phyloP scores from a whole-genome alignment of 2,329 filamentous ascomycete genomes.

The Apiospora kogelbergensis region DNA sequence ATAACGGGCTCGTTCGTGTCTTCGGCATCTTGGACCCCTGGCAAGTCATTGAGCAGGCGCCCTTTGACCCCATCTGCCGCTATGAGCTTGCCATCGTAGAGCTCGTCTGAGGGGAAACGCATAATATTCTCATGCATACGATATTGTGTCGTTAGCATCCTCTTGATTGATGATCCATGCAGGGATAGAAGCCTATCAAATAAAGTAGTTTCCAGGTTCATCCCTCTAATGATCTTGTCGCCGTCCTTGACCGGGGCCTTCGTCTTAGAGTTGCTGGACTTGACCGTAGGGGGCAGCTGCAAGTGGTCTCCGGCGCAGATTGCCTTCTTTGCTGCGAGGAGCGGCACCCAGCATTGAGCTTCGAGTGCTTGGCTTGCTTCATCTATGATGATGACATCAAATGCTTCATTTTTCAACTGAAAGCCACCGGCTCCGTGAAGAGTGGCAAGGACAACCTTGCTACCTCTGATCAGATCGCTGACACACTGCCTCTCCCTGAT shows the following conservation, averaged over 20 bases:
- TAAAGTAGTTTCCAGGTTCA: constrained; percentile 81
- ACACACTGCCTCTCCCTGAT: constrained; percentile 83
- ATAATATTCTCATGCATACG: constrained; percentile 97
- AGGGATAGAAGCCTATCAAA: constrained; percentile 85
- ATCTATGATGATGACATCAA: constrained; percentile 94
- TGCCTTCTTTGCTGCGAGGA: constrained; percentile 78
- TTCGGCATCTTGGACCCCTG: constrained; percentile 72
- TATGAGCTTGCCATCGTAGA: constrained; percentile 80
- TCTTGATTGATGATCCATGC: constrained; percentile 81
- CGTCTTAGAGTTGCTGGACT: constrained; percentile 63
- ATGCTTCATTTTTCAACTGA: constrained; percentile 75
- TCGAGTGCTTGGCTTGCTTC: constrained; percentile 95
- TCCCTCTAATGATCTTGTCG: constrained; percentile 43
- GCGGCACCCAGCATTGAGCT: constrained; percentile 93
- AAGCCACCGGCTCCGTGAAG: constrained; percentile 88
- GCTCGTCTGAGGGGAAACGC: constrained; percentile 84
- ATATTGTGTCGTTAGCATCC: constrained; percentile 96
- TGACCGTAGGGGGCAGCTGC: constrained; percentile 92
- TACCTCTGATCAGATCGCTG: constrained; percentile 68
- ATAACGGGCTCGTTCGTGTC: constrained; percentile 86
- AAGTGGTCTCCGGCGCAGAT: constrained; percentile 93
- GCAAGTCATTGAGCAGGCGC: constrained; percentile 72
- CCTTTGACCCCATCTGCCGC: constrained; percentile 77
- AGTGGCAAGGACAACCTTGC: constrained; percentile 88
- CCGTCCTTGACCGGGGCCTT: constrained; percentile 37